These are phyloP conservation scores for Apiosordaria backusii DNA, from an alignment of 495 filamentous ascomycete genomes.

Conservation along the genomic window DNA sequence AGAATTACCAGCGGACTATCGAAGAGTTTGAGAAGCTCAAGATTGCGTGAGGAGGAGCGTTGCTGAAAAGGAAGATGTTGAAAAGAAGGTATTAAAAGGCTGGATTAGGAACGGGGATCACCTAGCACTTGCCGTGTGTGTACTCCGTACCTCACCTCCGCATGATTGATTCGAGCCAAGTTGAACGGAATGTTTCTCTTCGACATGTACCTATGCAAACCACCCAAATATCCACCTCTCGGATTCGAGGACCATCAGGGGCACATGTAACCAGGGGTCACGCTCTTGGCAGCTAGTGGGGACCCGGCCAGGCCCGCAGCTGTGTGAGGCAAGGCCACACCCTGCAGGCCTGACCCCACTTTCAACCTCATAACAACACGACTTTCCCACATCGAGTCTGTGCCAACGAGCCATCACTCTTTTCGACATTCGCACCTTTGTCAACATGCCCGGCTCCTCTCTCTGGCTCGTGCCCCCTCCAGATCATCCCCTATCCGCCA, in stretches of 20 bases:
- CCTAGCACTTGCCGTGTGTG: too few relatives aligned
- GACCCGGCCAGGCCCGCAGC: neutral
- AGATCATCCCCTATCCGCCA: conserved; percentile 22
- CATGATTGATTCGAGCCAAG: too few relatives aligned
- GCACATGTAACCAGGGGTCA: too few relatives aligned
- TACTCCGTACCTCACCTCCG: too few relatives aligned
- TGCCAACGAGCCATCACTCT: neutral
- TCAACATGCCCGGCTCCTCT: conserved; percentile 30
- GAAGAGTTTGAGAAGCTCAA: conserved; percentile 5
- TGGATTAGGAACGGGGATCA: too few relatives aligned
- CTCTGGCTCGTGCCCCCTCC: conserved; percentile 34
- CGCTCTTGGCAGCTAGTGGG: neutral
- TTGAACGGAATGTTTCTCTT: too few relatives aligned
- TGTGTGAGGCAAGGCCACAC: neutral
- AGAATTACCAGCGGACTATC: neutral
- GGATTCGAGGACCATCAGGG: too few relatives aligned
- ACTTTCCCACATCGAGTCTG: neutral
- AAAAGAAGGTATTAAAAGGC: conserved; percentile 2
- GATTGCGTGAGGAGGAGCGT: neutral
- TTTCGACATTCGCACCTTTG: neutral
- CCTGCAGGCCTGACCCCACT: neutral
- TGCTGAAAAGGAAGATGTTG: neutral
- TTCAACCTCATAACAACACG: neutral
- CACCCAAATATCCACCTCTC: too few relatives aligned
- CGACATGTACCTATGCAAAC: neutral